Evolutionary conservation across 1,284 basidiomycete species (phyloP), one percentile per base, ranked within the genome.

Genomic region (Microbotryum lychnidis-dioicae): DNA sequence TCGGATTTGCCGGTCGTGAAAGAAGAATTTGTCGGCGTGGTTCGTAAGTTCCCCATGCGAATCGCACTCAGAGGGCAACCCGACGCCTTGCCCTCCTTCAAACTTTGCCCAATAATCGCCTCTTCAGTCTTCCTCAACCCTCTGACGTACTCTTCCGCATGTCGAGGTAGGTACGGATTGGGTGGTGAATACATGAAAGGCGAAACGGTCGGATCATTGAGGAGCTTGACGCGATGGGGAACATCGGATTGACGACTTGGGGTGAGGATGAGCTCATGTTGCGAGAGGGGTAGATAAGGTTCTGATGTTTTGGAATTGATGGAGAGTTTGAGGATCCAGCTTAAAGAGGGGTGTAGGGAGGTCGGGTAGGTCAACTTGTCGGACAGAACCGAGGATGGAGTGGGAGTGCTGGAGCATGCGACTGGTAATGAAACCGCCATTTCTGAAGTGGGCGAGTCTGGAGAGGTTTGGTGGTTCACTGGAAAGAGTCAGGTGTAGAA

Each of bases 201-300:
- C 4, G 27, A 31, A 27, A 57, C 56, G 47, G 48, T 42, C 16
- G 56, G 56, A 12, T 25, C 47, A n/a, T 37, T 44, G 20, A 45
- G n/a, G 14, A 57, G 56, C 9, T 9, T 14, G 16, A 57, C 56
- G 3, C 47, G 56, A n/a, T 23, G 21, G 2, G 47, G 47, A 12
- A 29, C 33, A 42, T 57, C 56, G 48, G 56, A 50, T 16, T 42
- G 33, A 20, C 56, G 56, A 7, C 47, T 21, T 9, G 56, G 56
- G 37, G 48, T 57, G 47, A 57, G 48, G 56, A 57, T 27, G 12
- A 27, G 16, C 9, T 42, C 20, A 8, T 33, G 23, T 21, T 16
- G 6, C 6, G 56, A 49, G 31, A 57, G 21, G 6, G 48, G 20
- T 12, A 57, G 56, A 33, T 42, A 57, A 20, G 56, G 56, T 25